Percentiles rank a stretch among this genome's conserved stretches.
These are phyloP conservation scores for Yamadazyma buinensis DNA, from an alignment of 1,139 yeast genomes.

Conservation along the genomic window DNA sequence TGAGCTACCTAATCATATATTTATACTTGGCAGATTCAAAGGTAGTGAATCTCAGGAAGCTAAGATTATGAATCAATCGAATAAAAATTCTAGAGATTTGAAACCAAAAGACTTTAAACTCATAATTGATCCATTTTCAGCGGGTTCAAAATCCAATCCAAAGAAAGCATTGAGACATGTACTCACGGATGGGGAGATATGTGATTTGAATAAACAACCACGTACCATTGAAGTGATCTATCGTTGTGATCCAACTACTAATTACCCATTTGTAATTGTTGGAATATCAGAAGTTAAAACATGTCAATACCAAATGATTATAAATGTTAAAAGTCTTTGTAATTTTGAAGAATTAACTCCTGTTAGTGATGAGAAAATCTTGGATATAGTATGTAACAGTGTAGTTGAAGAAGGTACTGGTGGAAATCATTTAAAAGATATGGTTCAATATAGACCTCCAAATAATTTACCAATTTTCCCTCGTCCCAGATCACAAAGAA, in stretches of 20 bases:
- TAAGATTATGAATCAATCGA: conserved; percentile 15
- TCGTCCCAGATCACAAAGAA: conserved; percentile 18
- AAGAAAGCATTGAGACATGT: conserved; percentile 41
- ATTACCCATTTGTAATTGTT: conserved; percentile 28
- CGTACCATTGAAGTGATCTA: conserved; percentile 65
- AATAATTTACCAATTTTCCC: conserved; percentile 15
- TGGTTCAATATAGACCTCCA: not conserved
- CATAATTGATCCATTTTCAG: conserved; percentile 11
- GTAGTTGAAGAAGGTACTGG: conserved; percentile 16
- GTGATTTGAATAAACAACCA: conserved; percentile 67
- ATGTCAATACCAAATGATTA: conserved; percentile 65
- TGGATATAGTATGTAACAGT: conserved; percentile 41
- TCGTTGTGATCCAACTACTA: conserved; percentile 51
- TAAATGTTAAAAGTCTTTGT: conserved; percentile 62
- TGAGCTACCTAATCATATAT: conserved; percentile 35
- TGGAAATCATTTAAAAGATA: not conserved
- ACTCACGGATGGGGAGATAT: conserved; percentile 58
- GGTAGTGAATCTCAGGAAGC: conserved; percentile 17
- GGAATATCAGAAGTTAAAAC: conserved; percentile 63
- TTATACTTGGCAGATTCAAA: conserved; percentile 43
- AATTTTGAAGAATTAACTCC: conserved; percentile 45
- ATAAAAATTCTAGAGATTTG: conserved; percentile 17
- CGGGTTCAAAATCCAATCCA: conserved; percentile 20
- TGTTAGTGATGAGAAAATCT: conserved; percentile 25
- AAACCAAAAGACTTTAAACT: conserved; percentile 9